A percentile compares a stretch with the other conserved stretches of the same genome.
phyloP scores from a whole-genome alignment of 1,284 basidiomycete species.

The Melampsora larici-populina region DNA sequence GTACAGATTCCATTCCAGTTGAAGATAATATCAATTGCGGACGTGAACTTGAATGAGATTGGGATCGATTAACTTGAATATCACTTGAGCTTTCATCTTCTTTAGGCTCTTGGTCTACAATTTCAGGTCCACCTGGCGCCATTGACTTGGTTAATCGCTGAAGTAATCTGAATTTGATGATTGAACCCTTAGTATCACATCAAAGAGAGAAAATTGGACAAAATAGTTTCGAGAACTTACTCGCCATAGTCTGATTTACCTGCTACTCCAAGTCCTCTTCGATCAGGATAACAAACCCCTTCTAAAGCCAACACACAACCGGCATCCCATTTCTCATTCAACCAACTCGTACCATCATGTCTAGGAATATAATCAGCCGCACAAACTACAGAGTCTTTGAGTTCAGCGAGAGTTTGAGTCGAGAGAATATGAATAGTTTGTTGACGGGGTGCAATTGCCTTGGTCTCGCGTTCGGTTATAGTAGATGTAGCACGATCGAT shows the following conservation, averaged over 20 bases:
- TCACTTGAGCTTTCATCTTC: constrained; percentile 18
- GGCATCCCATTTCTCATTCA: constrained; percentile 7
- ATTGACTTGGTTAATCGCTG: not conserved
- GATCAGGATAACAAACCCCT: constrained; percentile 25
- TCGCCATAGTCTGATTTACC: constrained; percentile 24
- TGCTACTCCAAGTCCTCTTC: not conserved
- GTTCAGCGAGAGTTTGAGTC: constrained; percentile 68
- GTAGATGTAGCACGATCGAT: not conserved
- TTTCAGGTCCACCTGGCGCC: not conserved
- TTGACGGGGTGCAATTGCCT: constrained; percentile 23
- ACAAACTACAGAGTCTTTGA: constrained; percentile 65
- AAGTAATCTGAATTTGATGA: not conserved
- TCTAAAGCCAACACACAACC: constrained; percentile 29
- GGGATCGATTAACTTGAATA: not conserved
- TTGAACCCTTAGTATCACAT: too few relatives aligned
- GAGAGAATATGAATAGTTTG: constrained; percentile 57
- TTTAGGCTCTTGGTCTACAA: not conserved
- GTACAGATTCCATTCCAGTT: constrained; percentile 23
- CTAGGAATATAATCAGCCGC: constrained; percentile 61
- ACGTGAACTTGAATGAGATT: not conserved
- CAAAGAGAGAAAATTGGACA: not conserved
- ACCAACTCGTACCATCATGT: constrained; percentile 48
- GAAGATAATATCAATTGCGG: not conserved
- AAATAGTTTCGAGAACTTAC: not conserved
- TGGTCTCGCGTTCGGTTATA: constrained; percentile 11